These are phyloP conservation scores for Stagonosporopsis tanaceti DNA, from an alignment of 2,329 filamentous ascomycete species.

Conservation along the genomic window DNA sequence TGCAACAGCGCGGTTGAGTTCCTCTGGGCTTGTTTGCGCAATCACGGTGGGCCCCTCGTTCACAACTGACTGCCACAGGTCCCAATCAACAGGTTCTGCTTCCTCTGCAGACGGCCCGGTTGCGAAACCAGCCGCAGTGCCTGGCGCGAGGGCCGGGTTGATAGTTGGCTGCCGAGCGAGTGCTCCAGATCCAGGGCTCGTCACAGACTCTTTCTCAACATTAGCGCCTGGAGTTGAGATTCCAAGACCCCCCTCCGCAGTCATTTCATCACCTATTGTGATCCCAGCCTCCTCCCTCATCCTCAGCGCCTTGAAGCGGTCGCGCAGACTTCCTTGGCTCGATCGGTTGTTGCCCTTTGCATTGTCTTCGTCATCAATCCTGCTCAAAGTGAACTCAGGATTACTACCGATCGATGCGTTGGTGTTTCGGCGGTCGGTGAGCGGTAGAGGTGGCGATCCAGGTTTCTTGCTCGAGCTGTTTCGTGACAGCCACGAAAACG, in stretches of 20 bases:
- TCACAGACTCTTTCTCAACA: conserved; percentile 47
- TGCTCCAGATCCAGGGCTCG: conserved; percentile 38
- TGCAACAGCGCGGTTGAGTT: conserved; percentile 89
- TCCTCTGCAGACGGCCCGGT: conserved; percentile 77
- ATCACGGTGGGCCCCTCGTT: conserved; percentile 92
- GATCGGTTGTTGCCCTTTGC: conserved; percentile 39
- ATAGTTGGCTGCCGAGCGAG: conserved; percentile 67
- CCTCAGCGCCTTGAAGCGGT: conserved; percentile 56
- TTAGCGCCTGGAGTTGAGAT: conserved; percentile 52
- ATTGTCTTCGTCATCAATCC: conserved; percentile 69
- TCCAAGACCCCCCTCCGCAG: conserved; percentile 56
- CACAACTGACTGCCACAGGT: conserved; percentile 95
- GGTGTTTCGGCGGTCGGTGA: conserved; percentile 71
- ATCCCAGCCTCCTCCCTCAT: conserved; percentile 56
- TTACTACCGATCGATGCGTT: conserved; percentile 82
- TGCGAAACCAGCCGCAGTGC: conserved; percentile 83
- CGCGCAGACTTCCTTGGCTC: conserved; percentile 54
- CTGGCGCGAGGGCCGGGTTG: conserved; percentile 77
- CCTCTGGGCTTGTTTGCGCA: conserved; percentile 84
- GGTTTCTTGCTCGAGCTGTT: conserved; percentile 64
- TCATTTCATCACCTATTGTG: conserved; percentile 52
- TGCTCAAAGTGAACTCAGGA: conserved; percentile 78
- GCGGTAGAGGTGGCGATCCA: conserved; percentile 64
- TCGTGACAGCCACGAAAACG: conserved; percentile 47
- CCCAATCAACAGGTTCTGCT: conserved; percentile 87